Evolutionary conservation across 2,329 filamentous ascomycete species (phyloP), one percentile per base, ranked within the genome.

Genomic region (Ceratocystis lukuohia): DNA sequence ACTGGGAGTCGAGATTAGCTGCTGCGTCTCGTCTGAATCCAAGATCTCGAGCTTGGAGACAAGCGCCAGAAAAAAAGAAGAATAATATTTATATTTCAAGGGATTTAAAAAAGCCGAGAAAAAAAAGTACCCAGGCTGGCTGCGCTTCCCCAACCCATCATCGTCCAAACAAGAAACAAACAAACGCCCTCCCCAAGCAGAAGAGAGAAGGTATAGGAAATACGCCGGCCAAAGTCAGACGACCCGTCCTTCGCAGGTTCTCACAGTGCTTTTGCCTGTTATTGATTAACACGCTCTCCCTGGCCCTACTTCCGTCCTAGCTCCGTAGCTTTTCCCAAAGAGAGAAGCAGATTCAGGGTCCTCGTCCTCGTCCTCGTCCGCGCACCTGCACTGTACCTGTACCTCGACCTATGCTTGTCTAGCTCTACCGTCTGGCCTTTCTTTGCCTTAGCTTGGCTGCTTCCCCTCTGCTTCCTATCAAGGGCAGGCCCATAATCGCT

Each of bases 141-240:
- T 53, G 25, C 20, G 22, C 48, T 53, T 25, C 48, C n/a, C n/a
- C 7, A 10, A n/a, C 46, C 7, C 5, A 6, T 10, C 46, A 50
- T 8, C 46, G 46, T 25, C 46, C 46, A 53, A 53, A 53, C 48
- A 53, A 53, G 48, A 53, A 53, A 53, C 48, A 53, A 53, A 53
- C 48, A 53, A 25, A 5, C 20, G 25, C 20, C 8, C 0, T 10
- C 7, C 12, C 10, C 37, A 41, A 4, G 37, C 10, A 3, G 3
- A 41, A 41, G 10, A 41, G 37, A 41, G 37, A 12, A 12, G 48
- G 48, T 25, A 28, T 28, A 28, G 12, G 1, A 25, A 22, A 15
- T 48, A 48, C 20, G 15, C 20, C 25, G 25, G 8, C 20, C 48
- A 48, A 20, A 20, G 48, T 25, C 48, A 12, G 10, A 53, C 48